phyloP scores from a whole-genome alignment of 495 filamentous ascomycete species.

The Podospora australis region DNA sequence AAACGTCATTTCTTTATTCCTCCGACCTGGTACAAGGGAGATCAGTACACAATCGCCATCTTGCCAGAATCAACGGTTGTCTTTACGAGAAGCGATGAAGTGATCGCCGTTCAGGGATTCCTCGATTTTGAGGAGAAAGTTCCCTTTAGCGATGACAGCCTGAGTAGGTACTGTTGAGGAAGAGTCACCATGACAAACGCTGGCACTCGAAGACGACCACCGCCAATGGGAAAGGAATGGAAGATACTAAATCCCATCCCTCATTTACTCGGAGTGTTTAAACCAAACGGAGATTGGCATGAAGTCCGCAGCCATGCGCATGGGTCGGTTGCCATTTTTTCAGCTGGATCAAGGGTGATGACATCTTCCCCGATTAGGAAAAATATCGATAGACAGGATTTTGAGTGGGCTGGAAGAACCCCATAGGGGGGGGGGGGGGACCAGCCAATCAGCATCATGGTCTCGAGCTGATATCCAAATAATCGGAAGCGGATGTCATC shows the following conservation, averaged over 20 bases:
- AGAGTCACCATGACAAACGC: not conserved
- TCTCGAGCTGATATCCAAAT: no score
- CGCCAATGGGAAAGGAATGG: not conserved
- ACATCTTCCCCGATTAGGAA: not conserved
- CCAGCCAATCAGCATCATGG: no score
- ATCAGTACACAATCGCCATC: not conserved
- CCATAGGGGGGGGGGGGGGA: not conserved
- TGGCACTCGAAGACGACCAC: not conserved
- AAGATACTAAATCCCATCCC: not conserved
- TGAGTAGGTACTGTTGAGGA: not conserved
- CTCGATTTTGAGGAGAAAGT: conserved; percentile 16
- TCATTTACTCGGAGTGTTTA: no score
- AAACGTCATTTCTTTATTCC: conserved; percentile 17
- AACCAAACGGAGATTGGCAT: no score
- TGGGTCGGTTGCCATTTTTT: not conserved
- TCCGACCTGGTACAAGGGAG: conserved; percentile 5
- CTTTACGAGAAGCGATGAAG: not conserved
- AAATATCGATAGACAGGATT: not conserved
- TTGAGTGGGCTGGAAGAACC: not conserved
- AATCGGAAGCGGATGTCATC: not conserved
- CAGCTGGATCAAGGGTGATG: not conserved
- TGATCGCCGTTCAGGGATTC: conserved; percentile 15
- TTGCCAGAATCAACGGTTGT: not conserved
- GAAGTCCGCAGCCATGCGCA: no score
- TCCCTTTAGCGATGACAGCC: not conserved